Evolutionary conservation across 2,329 filamentous ascomycete genomes (phyloP), one percentile per base, ranked within the genome.

Genomic region (Hypocreales sp.): DNA sequence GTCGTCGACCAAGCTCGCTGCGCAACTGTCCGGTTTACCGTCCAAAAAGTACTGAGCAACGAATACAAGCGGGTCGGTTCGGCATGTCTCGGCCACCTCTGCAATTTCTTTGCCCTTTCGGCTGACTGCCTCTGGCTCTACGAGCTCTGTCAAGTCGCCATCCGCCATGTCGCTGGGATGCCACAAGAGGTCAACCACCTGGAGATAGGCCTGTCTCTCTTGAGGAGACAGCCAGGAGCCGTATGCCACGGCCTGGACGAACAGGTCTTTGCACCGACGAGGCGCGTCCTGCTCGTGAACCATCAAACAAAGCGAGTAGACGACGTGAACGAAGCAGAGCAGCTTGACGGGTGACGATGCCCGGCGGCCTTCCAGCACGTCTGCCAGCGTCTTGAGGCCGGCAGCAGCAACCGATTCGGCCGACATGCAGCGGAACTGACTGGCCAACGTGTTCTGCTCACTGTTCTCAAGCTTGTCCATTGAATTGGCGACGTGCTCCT

Each of bases 301-400:
- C 10, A 62, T 49, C 8, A 65, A 36, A 4, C 58, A 64, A 20
- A 68, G 51, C 9, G 62, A 58, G 35, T 66, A 67, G 15, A 61
- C 47, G 13, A 69, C 35, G 30, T 70, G 64, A 18, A 67, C 40
- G 33, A 69, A 60, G 39, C 62, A 68, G 2, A 70, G 38, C 3
- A 56, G 51, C 16, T 62, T 51, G 16, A 61, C 37, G 4, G 64
- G 49, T 1, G 56, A 53, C 4, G 44, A 40, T 1, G 49, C 42
- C 6, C 45, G 42, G n/a, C 39, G 38, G 3, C 56, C 58, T 14
- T 51, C 43, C 1, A 67, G 35, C 5, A 63, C 45, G 8, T 40
- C 42, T 7, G 42, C 50, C 13, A 69, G 44, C 5, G 51, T 45
- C 12, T 49, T 37, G 3, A 69, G 46, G 7, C 63, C 65, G 6